phyloP scores from a whole-genome alignment of 2,329 filamentous ascomycete species.

The Pseudogymnoascus sp. region DNA sequence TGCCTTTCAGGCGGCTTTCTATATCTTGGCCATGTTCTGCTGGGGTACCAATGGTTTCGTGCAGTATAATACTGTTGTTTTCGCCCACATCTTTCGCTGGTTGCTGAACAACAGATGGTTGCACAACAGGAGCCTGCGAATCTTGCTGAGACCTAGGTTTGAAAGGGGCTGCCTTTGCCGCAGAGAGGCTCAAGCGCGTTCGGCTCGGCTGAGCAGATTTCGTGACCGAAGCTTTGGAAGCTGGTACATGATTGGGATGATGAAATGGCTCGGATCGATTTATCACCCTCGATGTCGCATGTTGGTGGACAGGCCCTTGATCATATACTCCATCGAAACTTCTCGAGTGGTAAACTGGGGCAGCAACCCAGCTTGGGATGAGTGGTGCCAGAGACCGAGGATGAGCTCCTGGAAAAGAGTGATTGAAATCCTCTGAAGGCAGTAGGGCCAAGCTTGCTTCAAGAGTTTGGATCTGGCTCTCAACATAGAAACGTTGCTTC shows the following conservation, averaged over 20 bases:
- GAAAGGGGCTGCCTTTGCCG: conserved; percentile 28
- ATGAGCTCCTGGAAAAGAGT: background rate
- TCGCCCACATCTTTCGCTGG: background rate
- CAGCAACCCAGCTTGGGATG: background rate
- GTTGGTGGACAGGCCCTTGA: background rate
- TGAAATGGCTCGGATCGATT: conserved; percentile 10
- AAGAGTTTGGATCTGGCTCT: conserved; percentile 25
- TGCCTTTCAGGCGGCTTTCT: background rate
- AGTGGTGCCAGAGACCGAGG: background rate
- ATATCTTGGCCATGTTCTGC: background rate
- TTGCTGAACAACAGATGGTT: background rate
- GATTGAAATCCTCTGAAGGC: background rate
- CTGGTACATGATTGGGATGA: background rate
- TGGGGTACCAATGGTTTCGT: background rate
- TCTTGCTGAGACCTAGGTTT: conserved; percentile 18
- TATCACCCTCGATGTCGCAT: background rate
- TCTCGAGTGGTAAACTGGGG: background rate
- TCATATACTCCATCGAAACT: conserved; percentile 7
- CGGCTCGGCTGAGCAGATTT: conserved; percentile 11
- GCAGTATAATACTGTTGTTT: background rate
- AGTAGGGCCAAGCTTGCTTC: conserved; percentile 16
- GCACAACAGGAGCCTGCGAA: background rate
- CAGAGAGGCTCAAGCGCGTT: conserved; percentile 24
- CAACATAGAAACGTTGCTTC: conserved; percentile 33
- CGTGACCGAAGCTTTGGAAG: background rate